Base-by-base conservation (phyloP, 2,329 filamentous ascomycete species). In the Claviceps cyperi region DNA sequence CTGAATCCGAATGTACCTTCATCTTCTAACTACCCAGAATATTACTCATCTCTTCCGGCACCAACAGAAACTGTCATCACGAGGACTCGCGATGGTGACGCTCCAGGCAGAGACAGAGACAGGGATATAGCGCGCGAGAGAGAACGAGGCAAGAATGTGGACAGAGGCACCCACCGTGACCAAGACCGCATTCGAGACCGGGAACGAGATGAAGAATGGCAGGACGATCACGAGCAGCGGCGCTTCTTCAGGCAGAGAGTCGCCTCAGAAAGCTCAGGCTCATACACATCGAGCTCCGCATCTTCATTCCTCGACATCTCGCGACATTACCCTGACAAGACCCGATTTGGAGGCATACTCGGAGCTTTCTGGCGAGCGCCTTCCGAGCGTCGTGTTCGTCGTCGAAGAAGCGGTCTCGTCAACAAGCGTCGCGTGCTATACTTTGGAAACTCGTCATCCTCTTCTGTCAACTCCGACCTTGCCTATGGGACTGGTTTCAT, bases 221-320 rank as follows among this genome's bases (percentile, higher is more conserved):
- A 19, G 48, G 44, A 36, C n/a, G 40, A 56, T 35, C 54, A 56
- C 39, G 55, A 55, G 14, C 38, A 44, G 35, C 51, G 52, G 32
- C 54, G 55, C 41, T 19, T 32, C 11, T 21, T 43, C 19, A 48
- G 47, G 52, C 43, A 46, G 32, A 49, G 49, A 37, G 47, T 49
- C 28, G 59, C 64, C 7, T 60, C 60, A 32, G 68, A 66, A 17
- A 65, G 63, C 53, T 59, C 62, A 19, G 60, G 62, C 48, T 68
- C 68, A 28, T 75, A n/a, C 21, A 49, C 71, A 19, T 62, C 62
- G 28, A 77, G 71, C 50, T 78, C 72, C 41, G 76, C 74, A 15
- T 74, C 73, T 15, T 83, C 80, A 1, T 71, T 81, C 50, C 65
- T 86, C 49, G 82, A 87, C 58, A 81, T 87, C 48, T 84, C 83